Conservation (phyloP, 768 basidiomycete genomes). For the Suillus spraguei region DNA sequence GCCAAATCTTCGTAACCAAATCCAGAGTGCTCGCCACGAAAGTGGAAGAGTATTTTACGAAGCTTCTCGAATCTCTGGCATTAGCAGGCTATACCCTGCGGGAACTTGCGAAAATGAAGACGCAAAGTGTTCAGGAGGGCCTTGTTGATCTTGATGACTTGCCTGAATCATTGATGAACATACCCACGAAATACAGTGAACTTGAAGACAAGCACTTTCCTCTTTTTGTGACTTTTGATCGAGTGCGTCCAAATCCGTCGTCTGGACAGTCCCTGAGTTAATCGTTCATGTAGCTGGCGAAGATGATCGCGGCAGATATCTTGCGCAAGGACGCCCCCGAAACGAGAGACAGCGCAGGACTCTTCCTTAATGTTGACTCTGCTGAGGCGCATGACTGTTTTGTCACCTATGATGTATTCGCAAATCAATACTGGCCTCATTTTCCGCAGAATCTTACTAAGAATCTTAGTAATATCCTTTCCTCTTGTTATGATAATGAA, state of each 20-base stretch:
- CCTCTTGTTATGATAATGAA: neutral
- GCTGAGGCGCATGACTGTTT: slow-evolving; percentile 23
- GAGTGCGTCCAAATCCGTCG: slow-evolving; percentile 37
- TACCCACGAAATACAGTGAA: slow-evolving; percentile 54
- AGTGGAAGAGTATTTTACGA: slow-evolving; percentile 67
- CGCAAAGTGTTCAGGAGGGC: slow-evolving; percentile 28
- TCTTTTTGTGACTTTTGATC: slow-evolving; percentile 67
- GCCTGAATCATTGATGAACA: slow-evolving; percentile 26
- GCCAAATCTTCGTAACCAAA: slow-evolving; percentile 75
- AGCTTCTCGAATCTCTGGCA: slow-evolving; percentile 48
- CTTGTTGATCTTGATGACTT: slow-evolving; percentile 39
- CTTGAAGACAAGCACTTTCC: slow-evolving; percentile 67
- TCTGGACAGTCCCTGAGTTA: neutral
- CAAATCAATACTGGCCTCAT: slow-evolving; percentile 58
- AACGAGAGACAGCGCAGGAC: slow-evolving; percentile 10
- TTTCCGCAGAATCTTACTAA: slow-evolving; percentile 53
- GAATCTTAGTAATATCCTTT: slow-evolving; percentile 46
- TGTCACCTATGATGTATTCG: slow-evolving; percentile 52
- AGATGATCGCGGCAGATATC: slow-evolving; percentile 30
- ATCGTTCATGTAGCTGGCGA: slow-evolving; percentile 19
- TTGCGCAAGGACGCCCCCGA: slow-evolving; percentile 12
- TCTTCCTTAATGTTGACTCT: slow-evolving; percentile 22
- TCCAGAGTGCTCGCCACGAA: slow-evolving; percentile 66
- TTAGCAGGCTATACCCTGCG: slow-evolving; percentile 37
- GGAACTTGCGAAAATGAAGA: slow-evolving; percentile 38